These are phyloP conservation scores for Yamadazyma blattariae DNA, from an alignment of 1,139 yeast species.

Conservation along the genomic window DNA sequence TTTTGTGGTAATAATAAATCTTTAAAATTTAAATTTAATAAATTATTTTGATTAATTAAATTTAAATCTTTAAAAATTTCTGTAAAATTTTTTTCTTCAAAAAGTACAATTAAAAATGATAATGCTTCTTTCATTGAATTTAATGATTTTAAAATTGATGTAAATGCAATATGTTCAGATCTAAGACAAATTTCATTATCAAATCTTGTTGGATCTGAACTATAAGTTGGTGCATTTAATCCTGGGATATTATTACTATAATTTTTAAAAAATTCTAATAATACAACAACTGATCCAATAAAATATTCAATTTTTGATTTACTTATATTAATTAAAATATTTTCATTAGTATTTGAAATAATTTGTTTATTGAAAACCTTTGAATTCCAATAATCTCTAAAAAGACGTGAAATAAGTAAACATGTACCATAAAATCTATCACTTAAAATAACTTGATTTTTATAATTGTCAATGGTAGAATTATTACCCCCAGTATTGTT, in stretches of 20 bases:
- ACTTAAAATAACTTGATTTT: constrained; percentile 68
- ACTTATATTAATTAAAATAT: constrained; percentile 46
- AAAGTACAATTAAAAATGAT: constrained; percentile 77
- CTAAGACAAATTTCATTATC: constrained; percentile 72
- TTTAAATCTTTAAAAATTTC: constrained; percentile 73
- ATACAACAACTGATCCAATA: constrained; percentile 61
- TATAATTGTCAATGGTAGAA: not conserved
- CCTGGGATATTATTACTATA: constrained; percentile 66
- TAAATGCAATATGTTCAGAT: constrained; percentile 89
- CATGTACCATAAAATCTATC: constrained; percentile 94
- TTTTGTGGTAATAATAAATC: constrained; percentile 77
- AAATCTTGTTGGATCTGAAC: constrained; percentile 46
- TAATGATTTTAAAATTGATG: constrained; percentile 71
- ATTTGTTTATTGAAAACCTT: constrained; percentile 50
- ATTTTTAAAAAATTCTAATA: constrained; percentile 56
- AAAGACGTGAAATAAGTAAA: constrained; percentile 70
- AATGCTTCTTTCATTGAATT: constrained; percentile 85
- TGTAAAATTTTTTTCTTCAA: constrained; percentile 66
- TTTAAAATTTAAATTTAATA: constrained; percentile 65
- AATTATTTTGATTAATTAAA: constrained; percentile 61
- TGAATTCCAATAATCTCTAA: constrained; percentile 75
- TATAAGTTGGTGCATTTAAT: constrained; percentile 48
- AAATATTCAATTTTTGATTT: constrained; percentile 61
- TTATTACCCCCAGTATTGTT: too few relatives aligned
- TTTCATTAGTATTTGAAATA: constrained; percentile 16